phyloP scores from a whole-genome alignment of 371 early-diverging fungal species.

The Mucor circinelloides region DNA sequence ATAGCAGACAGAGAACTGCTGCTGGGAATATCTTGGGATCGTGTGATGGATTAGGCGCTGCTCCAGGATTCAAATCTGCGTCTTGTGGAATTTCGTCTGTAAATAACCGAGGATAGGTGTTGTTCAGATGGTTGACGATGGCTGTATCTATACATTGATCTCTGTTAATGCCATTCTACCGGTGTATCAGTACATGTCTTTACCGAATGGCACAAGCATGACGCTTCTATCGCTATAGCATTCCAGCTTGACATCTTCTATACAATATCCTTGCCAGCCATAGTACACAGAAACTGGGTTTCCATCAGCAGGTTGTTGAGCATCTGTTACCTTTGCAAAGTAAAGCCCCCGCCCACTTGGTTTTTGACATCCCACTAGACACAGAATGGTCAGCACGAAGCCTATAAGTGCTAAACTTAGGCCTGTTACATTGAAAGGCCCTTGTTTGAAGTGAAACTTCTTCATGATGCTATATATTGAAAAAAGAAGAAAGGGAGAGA shows the following conservation, averaged over 20 bases:
- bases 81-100: slow-evolving; percentile 31
- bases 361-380: slow-evolving; percentile 33
- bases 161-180: background rate
- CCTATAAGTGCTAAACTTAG: slow-evolving; percentile 34
- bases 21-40: slow-evolving; percentile 46
- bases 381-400: slow-evolving; percentile 37
- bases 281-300: slow-evolving; percentile 26
- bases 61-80: slow-evolving; percentile 31
- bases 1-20: slow-evolving; percentile 35
- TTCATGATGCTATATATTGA: slow-evolving; percentile 8
- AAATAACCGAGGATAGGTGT: slow-evolving; percentile 37
- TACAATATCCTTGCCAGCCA: slow-evolving; percentile 47
- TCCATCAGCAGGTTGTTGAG: slow-evolving; percentile 5
- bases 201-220: slow-evolving; percentile 50
- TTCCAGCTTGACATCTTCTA: slow-evolving; percentile 12
- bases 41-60: slow-evolving; percentile 41
- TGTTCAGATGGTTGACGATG: slow-evolving; percentile 31
- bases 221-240: slow-evolving; percentile 34
- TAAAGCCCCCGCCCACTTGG: slow-evolving; percentile 27
- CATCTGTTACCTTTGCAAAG: slow-evolving; percentile 39
- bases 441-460: slow-evolving; percentile 13
- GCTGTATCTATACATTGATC: slow-evolving; percentile 27
- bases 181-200: background rate
- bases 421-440: slow-evolving; percentile 31
- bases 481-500: background rate